These are phyloP conservation scores for Endocladia muricata DNA, from an alignment of 31 red algal species.

Conservation along the genomic window DNA sequence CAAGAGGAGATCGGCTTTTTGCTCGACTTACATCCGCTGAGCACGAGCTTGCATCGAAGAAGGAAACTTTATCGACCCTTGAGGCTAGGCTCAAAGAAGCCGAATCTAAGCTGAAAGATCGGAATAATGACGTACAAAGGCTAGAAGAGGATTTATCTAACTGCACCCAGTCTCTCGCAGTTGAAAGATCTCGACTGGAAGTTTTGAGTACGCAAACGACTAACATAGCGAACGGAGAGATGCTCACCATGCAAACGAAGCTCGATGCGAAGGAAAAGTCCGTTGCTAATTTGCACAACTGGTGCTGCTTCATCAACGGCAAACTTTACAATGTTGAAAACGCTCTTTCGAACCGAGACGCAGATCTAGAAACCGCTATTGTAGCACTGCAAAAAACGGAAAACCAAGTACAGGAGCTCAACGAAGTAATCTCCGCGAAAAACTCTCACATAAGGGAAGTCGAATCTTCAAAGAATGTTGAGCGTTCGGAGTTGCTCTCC, in stretches of 20 bases:
- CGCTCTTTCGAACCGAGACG: background rate
- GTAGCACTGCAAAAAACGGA: background rate
- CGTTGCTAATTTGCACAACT: conserved; percentile 18
- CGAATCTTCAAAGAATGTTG: background rate
- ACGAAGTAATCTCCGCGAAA: background rate
- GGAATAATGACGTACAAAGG: background rate
- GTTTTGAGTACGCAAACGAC: background rate
- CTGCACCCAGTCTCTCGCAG: background rate
- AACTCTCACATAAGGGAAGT: background rate
- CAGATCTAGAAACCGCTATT: conserved; percentile 15
- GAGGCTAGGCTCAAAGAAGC: background rate
- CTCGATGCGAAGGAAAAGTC: conserved; percentile 28
- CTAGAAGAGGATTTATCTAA: background rate
- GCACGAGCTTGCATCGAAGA: background rate
- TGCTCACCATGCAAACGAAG: background rate
- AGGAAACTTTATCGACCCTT: background rate
- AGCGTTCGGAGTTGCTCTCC: background rate
- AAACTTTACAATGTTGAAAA: conserved; percentile 15
- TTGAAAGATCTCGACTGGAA: background rate
- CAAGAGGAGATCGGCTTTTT: conserved; percentile 4
- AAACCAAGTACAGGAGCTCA: background rate
- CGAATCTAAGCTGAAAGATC: background rate
- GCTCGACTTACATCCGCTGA: background rate
- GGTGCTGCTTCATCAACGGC: conserved; percentile 40
- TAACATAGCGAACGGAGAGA: background rate